Base-by-base conservation (phyloP, 1,139 yeast genomes). In the Blastobotrys indianensis region DNA sequence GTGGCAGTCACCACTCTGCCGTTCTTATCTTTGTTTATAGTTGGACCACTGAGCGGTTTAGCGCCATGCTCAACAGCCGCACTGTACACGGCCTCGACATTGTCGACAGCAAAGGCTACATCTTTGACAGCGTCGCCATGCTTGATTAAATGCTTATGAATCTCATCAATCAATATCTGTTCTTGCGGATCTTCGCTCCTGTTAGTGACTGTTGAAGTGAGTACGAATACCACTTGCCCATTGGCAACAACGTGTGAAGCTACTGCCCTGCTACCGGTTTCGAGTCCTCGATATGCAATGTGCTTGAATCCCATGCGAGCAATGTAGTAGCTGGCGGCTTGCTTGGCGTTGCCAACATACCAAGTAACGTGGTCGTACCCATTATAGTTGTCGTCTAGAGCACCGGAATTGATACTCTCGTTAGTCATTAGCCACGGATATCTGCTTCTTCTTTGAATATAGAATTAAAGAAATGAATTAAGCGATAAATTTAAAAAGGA, bases 71-170 rank as follows among this genome's bases (percentile, higher is more conserved):
- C 44, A 1, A 77, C 57, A 0, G 92, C 85, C 32, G 64, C 64
- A 0, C 62, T 50, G 51, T 65, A 81, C 1, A 75, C 68, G 0
- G 54, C 52, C 2, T 67, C 72, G 5, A 77, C 77, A 56, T 80
- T 67, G 5, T 65, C 68, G 0, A 84, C 92, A 13, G 60, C 60
- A 54, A 85, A 80, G 0, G 86, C 75, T 8, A 85, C 76, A 59
- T 85, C 94, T 62, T 79, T 76, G 3, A 85, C 85, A 2, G 86
- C 85, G 57, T 84, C 92, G 1, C 94, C 90, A 60, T 85, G 95
- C 6, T 57, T 54, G 33, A 43, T 42, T n/a, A 57, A 31, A 39
- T 58, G 84, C 6, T 65, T 47, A 47, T 71, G 73, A 23, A 77
- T 70, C 25, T 66, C 68, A n/a, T 67, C 57, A 10, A 72, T 58